Evolutionary conservation across 441 rosid genomes (phyloP).

Genomic region (Viola pubescens): DNA sequence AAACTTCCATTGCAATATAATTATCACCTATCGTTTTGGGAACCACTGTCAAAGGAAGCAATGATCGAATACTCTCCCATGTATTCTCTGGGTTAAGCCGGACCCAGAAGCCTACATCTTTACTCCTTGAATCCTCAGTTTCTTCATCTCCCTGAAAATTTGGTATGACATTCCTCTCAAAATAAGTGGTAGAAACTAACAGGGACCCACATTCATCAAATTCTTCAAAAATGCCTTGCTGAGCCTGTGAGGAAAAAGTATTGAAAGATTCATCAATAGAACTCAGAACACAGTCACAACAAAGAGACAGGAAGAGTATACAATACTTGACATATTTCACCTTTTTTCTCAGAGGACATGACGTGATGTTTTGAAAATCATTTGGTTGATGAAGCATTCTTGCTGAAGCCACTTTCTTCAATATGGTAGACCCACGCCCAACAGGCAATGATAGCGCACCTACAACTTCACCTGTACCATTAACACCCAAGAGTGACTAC

Average conservation of each 20-base stretch:
- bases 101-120: conserved; percentile 93
- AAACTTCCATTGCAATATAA: conserved; percentile 81
- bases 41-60: conserved; percentile 76
- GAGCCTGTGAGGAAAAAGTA: conserved; percentile 30
- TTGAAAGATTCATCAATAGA: conserved; percentile 2
- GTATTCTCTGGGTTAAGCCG: conserved; percentile 49
- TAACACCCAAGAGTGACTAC: not conserved
- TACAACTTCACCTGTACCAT: conserved; percentile 79
- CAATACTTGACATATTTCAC: conserved; percentile 30
- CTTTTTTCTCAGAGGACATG: conserved; percentile 69
- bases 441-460: conserved; percentile 88
- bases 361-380: conserved; percentile 44
- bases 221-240: conserved; percentile 44
- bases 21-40: conserved; percentile 64
- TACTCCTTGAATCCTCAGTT: conserved; percentile 33
- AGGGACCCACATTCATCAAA: conserved; percentile 55
- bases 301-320: not conserved
- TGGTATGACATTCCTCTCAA: conserved; percentile 59
- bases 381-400: conserved; percentile 61
- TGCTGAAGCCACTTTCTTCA: conserved; percentile 76
- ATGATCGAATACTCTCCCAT: conserved; percentile 85
- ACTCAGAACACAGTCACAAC: not conserved
- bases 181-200: conserved; percentile 65
- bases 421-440: conserved; percentile 52
- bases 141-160: conserved; percentile 49